Base-by-base conservation (phyloP, 1,139 yeast genomes). In the Trichomonascaceae sp. region DNA sequence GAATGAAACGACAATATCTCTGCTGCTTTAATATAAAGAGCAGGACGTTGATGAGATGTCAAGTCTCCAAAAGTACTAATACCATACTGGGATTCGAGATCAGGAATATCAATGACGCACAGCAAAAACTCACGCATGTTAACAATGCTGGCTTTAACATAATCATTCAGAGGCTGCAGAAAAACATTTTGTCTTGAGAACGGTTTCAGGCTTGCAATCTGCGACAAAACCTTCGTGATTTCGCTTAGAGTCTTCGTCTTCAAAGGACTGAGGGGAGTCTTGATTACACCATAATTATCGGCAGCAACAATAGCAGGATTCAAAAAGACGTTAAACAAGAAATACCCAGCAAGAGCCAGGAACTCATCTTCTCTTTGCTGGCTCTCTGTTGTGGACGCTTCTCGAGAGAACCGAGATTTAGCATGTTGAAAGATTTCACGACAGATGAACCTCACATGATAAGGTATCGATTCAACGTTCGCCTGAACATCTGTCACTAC, bases 101-200 rank as follows among this genome's bases (percentile, higher is more conserved):
- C 82, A 10, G 77, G 77, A 22, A 85, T 79, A 53, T 80, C 74
- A 50, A 86, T 78, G 27, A 87, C 65, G 39, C 73, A 68, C 45
- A 65, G 66, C 50, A 85, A 71, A 8, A 83, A 67, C 0, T 69
- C 65, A 47, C 76, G 71, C 54, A 81, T 75, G 9, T 75, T 69
- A 4, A 76, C 82, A n/a, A 73, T 69, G 1, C 82, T 75, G 10
- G 79, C 71, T 45, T 72, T 72, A 49, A 89, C 76, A 62, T 81
- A 87, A 50, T 86, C 93, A 66, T 87, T 87, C 65, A 89, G 75
- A 1, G 96, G 96, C 63, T 86, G 90, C 62, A 87, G 71, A 66
- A 82, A 89, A 53, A 85, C 81, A 61, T 86, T 85, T 49, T 78
- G 82, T 1, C 67, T 58, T 1, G 77, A 75, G 70, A 89, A 89